Base-by-base conservation (phyloP, 208 protist genomes). In the Porcisia deanei region DNA sequence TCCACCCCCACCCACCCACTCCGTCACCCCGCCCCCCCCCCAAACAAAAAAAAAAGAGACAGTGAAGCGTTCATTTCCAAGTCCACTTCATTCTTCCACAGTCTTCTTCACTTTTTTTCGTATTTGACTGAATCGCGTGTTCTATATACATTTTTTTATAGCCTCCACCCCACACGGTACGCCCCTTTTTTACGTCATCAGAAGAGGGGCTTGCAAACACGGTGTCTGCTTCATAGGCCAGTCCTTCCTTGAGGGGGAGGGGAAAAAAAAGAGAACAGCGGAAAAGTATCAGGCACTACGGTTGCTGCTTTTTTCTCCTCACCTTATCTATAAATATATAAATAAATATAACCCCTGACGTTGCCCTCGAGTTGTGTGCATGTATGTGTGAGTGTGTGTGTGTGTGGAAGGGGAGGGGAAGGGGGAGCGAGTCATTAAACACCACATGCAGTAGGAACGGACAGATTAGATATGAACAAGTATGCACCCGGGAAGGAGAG, bases 111-210 rank as follows among this genome's bases (percentile, higher is more conserved):
- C 52, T 18, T 30, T 45, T 45, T 45, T 43, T 20, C n/a, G 18
- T 30, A 30, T 30, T 30, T 30, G 47, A 12, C 47, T 52, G 47
- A 5, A 14, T 52, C 47, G 8, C 10, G 47, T 52, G 58, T 16
- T 67, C 41, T 67, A 67, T 67, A 52, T 67, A 67, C 63, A 67
- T 67, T n/a, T 67, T 67, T 30, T 12, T 67, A 52, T 14, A 7
- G 41, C 41, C 39, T 12, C 5, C 5, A 20, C 41, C 20, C 30
- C 30, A 30, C 30, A 30, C 30, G 30, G 30, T 30, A 30, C 63
- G 18, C 63, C 7, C 2, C 41, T 30, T 37, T 67, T n/a, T 22
- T 20, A 30, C 41, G 9, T n/a, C 41, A 25, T 49, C 63, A n/a
- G 7, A 49, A 47, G 10, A 47, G 41, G 2, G 22, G 47, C 34